Evolutionary conservation across 2,329 filamentous ascomycete genomes (phyloP).

Genomic region (Thermomyces lanuginosus): DNA sequence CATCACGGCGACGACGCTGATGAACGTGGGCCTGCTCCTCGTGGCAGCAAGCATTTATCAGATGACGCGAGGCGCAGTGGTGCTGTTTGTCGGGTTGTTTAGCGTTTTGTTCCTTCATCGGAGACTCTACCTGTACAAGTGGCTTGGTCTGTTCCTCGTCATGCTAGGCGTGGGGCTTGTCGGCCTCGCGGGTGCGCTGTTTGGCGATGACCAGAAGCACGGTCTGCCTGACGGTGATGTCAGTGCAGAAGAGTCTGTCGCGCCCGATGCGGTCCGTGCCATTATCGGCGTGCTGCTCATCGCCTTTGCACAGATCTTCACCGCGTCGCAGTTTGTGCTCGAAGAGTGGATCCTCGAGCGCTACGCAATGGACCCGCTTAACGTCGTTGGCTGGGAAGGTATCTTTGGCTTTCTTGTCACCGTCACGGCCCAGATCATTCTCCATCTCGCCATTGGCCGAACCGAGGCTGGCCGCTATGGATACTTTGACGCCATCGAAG

Average conservation of each 20-base stretch:
- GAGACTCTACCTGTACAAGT: conserved; percentile 73
- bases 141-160: conserved; percentile 73
- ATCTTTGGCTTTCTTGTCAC: conserved; percentile 78
- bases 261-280: conserved; percentile 47
- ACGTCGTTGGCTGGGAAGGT: conserved; percentile 92
- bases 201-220: conserved; percentile 43
- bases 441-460: conserved; percentile 61
- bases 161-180: conserved; percentile 79
- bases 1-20: conserved; percentile 85
- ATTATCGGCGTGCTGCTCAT: conserved; percentile 78
- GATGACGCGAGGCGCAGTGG: conserved; percentile 90
- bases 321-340: conserved; percentile 85
- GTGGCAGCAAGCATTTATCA: conserved; percentile 95
- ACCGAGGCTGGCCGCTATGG: conserved; percentile 60
- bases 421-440: conserved; percentile 56
- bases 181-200: conserved; percentile 73
- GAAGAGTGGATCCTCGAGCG: conserved; percentile 84
- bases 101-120: conserved; percentile 79
- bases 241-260: conserved; percentile 25
- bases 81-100: conserved; percentile 90
- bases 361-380: conserved; percentile 66
- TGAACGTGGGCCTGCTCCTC: conserved; percentile 90
- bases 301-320: conserved; percentile 89
- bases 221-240: conserved; percentile 25
- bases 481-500: conserved; percentile 81